These are phyloP conservation scores for Domatiomyces catenatus DNA, from an alignment of 2,329 filamentous ascomycete species.

Conservation along the genomic window DNA sequence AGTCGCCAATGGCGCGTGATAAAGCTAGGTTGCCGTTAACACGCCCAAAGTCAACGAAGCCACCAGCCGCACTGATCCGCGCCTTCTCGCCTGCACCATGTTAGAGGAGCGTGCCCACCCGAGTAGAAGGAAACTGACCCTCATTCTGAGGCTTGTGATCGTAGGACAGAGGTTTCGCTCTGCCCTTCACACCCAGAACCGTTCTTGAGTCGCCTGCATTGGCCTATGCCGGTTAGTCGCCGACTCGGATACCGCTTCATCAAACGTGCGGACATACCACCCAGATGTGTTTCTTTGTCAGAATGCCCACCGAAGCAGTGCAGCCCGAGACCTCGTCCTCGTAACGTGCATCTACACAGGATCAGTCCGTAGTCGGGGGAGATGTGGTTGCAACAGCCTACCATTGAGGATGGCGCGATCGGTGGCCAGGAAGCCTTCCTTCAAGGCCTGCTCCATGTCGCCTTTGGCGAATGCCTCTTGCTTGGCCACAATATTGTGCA, in stretches of 20 bases:
- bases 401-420: slow-evolving; percentile 91
- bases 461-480: slow-evolving; percentile 85
- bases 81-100: slow-evolving; percentile 68
- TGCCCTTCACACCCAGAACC: slow-evolving; percentile 88
- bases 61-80: slow-evolving; percentile 84
- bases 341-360: slow-evolving; percentile 67
- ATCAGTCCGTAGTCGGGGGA: slow-evolving; percentile 12
- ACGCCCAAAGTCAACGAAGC: slow-evolving; percentile 94
- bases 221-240: slow-evolving; percentile 44
- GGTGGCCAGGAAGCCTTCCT: slow-evolving; percentile 92
- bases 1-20: slow-evolving; percentile 94
- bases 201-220: slow-evolving; percentile 94
- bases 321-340: slow-evolving; percentile 97
- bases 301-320: slow-evolving; percentile 80
- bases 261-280: slow-evolving; percentile 57
- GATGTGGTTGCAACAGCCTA: slow-evolving; percentile 29
- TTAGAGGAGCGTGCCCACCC: slow-evolving; percentile 9
- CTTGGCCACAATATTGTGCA: slow-evolving; percentile 87
- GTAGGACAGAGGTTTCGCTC: slow-evolving; percentile 94
- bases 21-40: slow-evolving; percentile 96
- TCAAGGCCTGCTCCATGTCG: slow-evolving; percentile 87
- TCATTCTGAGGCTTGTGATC: slow-evolving; percentile 99
- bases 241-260: neutral
- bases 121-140: slow-evolving; percentile 38
- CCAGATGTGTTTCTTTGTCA: slow-evolving; percentile 84